Base-by-base conservation (phyloP, 208 protist genomes). In the Phytomonas sp. region DNA sequence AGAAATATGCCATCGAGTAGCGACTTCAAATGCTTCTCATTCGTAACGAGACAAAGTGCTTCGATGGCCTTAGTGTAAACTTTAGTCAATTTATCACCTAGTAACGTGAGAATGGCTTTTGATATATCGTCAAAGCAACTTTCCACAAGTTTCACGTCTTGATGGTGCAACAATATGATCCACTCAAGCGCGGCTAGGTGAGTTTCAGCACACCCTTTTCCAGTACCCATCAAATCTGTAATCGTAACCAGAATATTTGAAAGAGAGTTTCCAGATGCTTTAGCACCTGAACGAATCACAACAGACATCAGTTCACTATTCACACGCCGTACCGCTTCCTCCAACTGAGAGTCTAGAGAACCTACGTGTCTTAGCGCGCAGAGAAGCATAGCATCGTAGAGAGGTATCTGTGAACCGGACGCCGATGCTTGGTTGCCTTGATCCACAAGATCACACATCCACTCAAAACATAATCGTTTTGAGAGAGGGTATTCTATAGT, bases 121-220 rank as follows among this genome's bases (percentile, higher is more conserved):
- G 87, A 74, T 11, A 81, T 79, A 3, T 29, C 69, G 0, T 62
- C 61, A 37, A 85, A 76, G 49, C 63, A 11, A 52, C 63, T 75
- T 34, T 68, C 71, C 23, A 63, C 72, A 0, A 76, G 66, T 30
- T 65, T 56, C 59, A 82, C 65, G 16, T 73, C 65, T 30, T 74
- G 60, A 63, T 80, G 75, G 49, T 76, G 74, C 36, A 84, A 32
- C 4, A 87, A 66, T 42, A 83, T 79, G n/a, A 89, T 76, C 84
- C 84, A 90, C 63, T 90, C 84, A 26, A 90, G 70, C n/a, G 73
- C 66, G 0, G 77, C 79, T 3, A 85, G 60, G 52, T 79, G 77
- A n/a, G 79, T 78, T 42, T 87, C 84, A 40, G 86, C 81, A 49
- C 40, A 49, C 40, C 40, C 40, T 12, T 49, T 49, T 12, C 40